Base-by-base conservation (phyloP, 345 rosid genomes). In the Mercurialis annua region DNA sequence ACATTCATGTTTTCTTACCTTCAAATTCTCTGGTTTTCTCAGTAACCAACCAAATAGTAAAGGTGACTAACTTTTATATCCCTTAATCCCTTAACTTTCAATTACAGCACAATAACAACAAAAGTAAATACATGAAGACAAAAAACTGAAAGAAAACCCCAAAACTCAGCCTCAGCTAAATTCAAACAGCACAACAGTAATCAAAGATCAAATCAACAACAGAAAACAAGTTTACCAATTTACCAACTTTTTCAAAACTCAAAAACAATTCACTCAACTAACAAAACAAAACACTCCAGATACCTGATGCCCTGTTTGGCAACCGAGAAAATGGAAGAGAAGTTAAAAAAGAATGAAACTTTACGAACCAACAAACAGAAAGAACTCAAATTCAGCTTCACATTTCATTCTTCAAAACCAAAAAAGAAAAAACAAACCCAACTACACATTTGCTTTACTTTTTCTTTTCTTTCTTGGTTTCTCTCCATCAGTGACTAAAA, bases 281-380 rank as follows among this genome's bases (percentile, higher is more conserved):
- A 18, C 47, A 36, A 21, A 38, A 59, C 21, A 8, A 3, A 40
- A 3, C 10, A 40, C 1, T 24, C 47, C 46, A 38, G 11, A 38
- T 21, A 21, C 44, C 4, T 47, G 51, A 26, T 9, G 16, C 26
- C 6, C 44, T 7, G 23, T 34, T 36, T 36, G 21, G 43, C n/a
- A 17, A 42, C 26, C 55, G 24, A 51, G 16, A 51, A 49, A 18
- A 49, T 49, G 54, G 20, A 49, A 26, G 54, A 33, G n/a, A 36
- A 58, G 15, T 11, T 38, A 20, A 6, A 15, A 38, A 40, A 21
- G 17, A 59, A 11, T 23, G 14, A 12, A 36, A 20, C 47, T 56
- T 55, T 56, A 31, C 17, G 60, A 56, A 43, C 48, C 18, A 34
- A 59, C 30, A 21, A 42, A 61, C 20, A 24, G 34, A 61, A 43